Base-by-base conservation (phyloP, 2,329 filamentous ascomycete species). In the Arthrobotrys sphaeroides region DNA sequence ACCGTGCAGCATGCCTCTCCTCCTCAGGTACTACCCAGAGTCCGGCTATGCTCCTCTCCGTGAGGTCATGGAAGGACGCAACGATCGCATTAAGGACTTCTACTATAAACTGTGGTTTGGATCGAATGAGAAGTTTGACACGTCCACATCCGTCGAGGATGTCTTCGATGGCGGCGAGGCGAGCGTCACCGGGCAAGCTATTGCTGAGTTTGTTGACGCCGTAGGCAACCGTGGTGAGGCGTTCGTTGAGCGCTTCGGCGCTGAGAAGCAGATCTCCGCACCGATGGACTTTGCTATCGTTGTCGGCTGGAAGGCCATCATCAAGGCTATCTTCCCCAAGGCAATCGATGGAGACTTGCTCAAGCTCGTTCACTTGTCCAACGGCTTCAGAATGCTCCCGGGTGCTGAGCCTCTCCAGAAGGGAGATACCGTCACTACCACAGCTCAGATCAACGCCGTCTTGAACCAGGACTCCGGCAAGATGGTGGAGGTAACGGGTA, bases 401-500 rank as follows among this genome's bases (percentile, higher is more conserved):
- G 95, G 96, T 67, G 95, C 94, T 0, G 90, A 97, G 82, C 94
- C 95, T 13, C 85, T 99, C 77, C 96, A 97, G 87, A 97, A 96
- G 85, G 95, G 93, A 28, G 95, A 99, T 82, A 89, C 94, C 77
- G 88, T 99, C 18, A 90, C 93, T 77, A 98, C 95, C 2, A 96
- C 92, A 66, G 95, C 95, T 45, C 93, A 96, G 82, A 92, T 99
- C 85, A 98, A 99, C 80, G 93, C 95, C 13, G 93, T 99, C 80
- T 91, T 99, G 85, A 99, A 98, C 85, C 94, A 99, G 83, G 93
- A 97, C 12, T 93, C 95, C 74, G 95, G 95, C 53, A 99, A 99
- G 87, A 97, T 99, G 94, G 96, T 99, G 16, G 96, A 99, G 84
- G 94, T 99, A n/a, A 97, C 94, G 81, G 95, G 95, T 77, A 99